Conservation (phyloP, 2,329 filamentous ascomycete genomes). For the Aphanoascus verrucosus region DNA sequence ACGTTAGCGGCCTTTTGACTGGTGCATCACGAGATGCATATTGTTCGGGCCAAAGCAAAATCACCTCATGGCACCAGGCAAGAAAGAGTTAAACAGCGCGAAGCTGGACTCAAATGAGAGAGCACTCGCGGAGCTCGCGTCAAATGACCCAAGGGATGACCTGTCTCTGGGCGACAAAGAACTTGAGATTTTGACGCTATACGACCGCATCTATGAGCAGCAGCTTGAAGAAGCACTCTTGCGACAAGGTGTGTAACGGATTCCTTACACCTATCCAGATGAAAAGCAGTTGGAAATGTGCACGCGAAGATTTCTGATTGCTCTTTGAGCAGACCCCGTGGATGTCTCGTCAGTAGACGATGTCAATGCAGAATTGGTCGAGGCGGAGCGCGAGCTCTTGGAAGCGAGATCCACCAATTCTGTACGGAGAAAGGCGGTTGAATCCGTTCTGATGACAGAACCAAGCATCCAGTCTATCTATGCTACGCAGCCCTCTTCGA, state of each 20-base stretch:
- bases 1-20: background rate
- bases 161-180: constrained; percentile 57
- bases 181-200: constrained; percentile 54
- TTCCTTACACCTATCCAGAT: background rate
- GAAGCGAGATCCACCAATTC: constrained; percentile 60
- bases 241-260: constrained; percentile 29
- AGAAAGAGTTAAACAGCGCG: constrained; percentile 21
- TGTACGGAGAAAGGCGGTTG: constrained; percentile 57
- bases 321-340: background rate
- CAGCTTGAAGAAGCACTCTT: constrained; percentile 62
- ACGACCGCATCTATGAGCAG: constrained; percentile 60
- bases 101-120: constrained; percentile 27
- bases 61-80: constrained; percentile 27
- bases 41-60: constrained; percentile 1
- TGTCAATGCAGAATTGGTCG: constrained; percentile 41
- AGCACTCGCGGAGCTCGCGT: constrained; percentile 30
- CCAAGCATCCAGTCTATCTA: constrained; percentile 71
- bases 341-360: constrained; percentile 34
- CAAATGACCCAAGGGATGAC: constrained; percentile 37
- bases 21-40: constrained; percentile 6
- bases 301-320: background rate
- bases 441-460: constrained; percentile 59
- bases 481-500: constrained; percentile 50
- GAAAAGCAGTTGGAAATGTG: background rate
- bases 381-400: constrained; percentile 55